Evolutionary conservation across 2,329 filamentous ascomycete genomes (phyloP).

Genomic region (Aciculosporium take): DNA sequence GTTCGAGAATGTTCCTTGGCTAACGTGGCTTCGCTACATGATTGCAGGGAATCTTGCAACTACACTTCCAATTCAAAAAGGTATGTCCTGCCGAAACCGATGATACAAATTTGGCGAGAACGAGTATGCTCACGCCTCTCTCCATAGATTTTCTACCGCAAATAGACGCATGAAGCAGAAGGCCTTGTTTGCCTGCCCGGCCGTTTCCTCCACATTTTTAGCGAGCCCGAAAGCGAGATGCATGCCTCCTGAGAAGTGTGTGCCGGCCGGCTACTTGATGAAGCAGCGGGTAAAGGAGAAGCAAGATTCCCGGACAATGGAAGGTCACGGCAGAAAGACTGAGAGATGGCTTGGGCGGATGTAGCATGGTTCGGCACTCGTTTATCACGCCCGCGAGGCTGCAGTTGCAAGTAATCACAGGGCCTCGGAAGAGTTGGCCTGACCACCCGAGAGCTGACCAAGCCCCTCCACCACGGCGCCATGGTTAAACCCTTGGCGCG

Average conservation of each 20-base stretch:
- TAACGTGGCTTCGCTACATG: conserved; percentile 1
- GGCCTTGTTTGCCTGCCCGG: neutral
- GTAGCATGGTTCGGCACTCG: neutral
- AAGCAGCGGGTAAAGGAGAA: neutral
- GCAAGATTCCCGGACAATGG: neutral
- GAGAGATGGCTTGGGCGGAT: neutral
- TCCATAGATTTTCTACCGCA: conserved; percentile 8
- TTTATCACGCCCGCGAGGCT: neutral
- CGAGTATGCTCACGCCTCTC: neutral
- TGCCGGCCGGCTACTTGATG: neutral
- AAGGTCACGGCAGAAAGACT: neutral
- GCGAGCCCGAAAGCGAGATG: neutral
- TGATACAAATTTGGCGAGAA: neutral
- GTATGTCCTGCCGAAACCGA: conserved; percentile 27
- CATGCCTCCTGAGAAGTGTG: neutral
- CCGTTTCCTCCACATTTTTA: neutral
- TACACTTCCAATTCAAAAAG: conserved; percentile 99
- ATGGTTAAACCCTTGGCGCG: neutral
- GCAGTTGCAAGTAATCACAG: neutral
- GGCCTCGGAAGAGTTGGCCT: neutral
- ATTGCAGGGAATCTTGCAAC: conserved; percentile 54
- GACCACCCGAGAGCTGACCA: neutral
- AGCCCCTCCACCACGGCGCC: neutral
- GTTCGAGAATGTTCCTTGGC: neutral
- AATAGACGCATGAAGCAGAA: conserved; percentile 2